Base-by-base conservation (phyloP, 1,284 basidiomycete species). In the Tylopilus sp. region DNA sequence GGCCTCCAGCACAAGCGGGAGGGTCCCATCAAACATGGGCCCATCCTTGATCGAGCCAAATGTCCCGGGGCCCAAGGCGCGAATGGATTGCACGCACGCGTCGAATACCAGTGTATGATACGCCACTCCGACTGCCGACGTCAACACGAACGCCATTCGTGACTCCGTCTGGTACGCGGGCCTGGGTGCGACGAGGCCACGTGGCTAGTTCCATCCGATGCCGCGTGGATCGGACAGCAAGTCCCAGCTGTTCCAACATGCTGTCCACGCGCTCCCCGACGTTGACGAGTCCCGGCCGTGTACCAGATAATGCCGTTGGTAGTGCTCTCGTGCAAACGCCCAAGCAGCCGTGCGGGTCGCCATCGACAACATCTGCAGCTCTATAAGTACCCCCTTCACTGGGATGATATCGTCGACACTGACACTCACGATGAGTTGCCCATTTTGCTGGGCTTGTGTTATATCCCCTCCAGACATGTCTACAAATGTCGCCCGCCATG, bases 21-120 rank as follows among this genome's bases (percentile, higher is more conserved):
- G 76, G 5, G 78, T 71, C 18, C 73, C 57, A 70, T 88, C 82
- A 72, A 86, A 89, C 56, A 91, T 84, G 32, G 83, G 79, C 5
- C 82, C 83, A 4, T 76, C 77, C 0, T 57, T 22, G 36, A 53
- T 15, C 6, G 74, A 67, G 41, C 67, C 70, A 16, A 77, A 67
- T 6, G 65, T 67, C 22, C 64, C 61, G 0, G 75, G 72, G 10
- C 65, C 67, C 47, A 73, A 16, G n/a, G 53, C 16, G 22, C 72
- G 68, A 6, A 68, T 52, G 39, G 9, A 19, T 56, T 69, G 70
- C 7, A 66, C 24, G 32, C 63, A 64, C 1, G 62, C 65, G 51
- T 76, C 75, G 29, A 67, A 69, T 16, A 61, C 72, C 9, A 75
- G 6, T 1, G 49, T 60, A 33, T 72, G 56, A 15, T 68, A 24